Evolutionary conservation across 371 early-diverging fungal species (phyloP), one percentile per base, ranked within the genome.

Genomic region (Mortierella sp.): DNA sequence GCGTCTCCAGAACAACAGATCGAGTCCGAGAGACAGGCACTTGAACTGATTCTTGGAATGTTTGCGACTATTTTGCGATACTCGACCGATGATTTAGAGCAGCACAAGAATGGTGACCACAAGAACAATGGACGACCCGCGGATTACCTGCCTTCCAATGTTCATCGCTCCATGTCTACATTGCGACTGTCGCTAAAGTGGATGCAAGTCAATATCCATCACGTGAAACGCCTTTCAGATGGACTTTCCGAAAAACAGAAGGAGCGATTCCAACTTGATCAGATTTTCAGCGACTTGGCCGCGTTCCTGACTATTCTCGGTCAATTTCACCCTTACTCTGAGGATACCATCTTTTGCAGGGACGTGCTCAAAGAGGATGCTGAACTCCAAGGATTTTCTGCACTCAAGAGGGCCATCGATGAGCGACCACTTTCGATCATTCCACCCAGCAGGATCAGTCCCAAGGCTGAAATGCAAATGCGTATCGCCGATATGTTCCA

Each of bases 351-450:
- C 57, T 82, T 77, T 47, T 77, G 83, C 66, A 65, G 81, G 15
- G 76, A 81, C 58, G 76, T 75, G n/a, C 76, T 83, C 43, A 77
- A 78, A 57, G 83, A 83, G 52, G 83, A 83, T 67, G 72, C 76
- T 0, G 83, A 83, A 57, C 72, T 83, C 63, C 76, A 72, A 53
- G 83, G 83, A 36, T 83, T 83, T 67, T 74, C 83, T 19, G 83
- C 72, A 4, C 60, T 83, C 63, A 75, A 75, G 65, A 60, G 72
- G 16, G 69, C 81, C 15, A 81, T 81, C 32, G 81, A 81, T 58
- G 81, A 81, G 52, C 72, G 81, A 57, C 81, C 81, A 9, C 68
- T 81, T 4, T 81, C 81, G 36, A 75, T 75, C 40, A 75, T 81
- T 4, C 69, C 75, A 1, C 76, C 81, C 3, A 75, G 72, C 72